Evolutionary conservation across 23 red algal species (phyloP), one percentile per base, ranked within the genome.

Genomic region (Gracilaria domingensis): DNA sequence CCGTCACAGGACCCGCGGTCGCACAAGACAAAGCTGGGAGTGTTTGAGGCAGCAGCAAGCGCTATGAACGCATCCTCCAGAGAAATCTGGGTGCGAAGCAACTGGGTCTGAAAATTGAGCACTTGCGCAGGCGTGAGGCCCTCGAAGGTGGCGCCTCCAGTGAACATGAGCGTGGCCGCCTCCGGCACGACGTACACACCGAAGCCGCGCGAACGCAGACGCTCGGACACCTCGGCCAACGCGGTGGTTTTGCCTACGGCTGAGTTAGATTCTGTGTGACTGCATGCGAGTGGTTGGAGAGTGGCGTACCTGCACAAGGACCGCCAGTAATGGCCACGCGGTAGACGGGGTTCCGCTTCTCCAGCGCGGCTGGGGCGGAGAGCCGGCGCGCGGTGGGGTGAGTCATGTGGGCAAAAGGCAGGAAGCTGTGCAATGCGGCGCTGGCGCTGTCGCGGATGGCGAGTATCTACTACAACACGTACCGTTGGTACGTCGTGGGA

Each of bases 1-100:
- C 95, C 95, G 65, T 97, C 95, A 58, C 91, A 80, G 21, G 79
- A 42, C 21, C 95, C 95, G 12, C 95, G 89, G 76, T 97, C 95
- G 40, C 90, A 93, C 32, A 97, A 66, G 20, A 97, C 36, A 39
- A 97, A 83, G 49, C 80, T 66, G 26, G 83, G 89, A 11, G 24
- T 66, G 42, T 83, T 60, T 62, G 83, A 70, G 1, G 74, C 78
- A 21, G 57, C 30, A 38, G 95, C 95, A 0, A 97, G 38, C 18
- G 75, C 66, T 25, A 58, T 34, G 48, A 97, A 93, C 12, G 89
- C 33, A 49, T 93, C 95, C 42, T 97, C 95, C 20, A 97, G 82
- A 26, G 95, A 75, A 70, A 97, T 90, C 71, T 97, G 95, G 37
- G 81, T 75, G 67, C 90, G 86, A 17, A 93, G 75, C 24, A 97